Conservation (phyloP, 495 filamentous ascomycete species). For the Diplogelasinospora grovesii region DNA sequence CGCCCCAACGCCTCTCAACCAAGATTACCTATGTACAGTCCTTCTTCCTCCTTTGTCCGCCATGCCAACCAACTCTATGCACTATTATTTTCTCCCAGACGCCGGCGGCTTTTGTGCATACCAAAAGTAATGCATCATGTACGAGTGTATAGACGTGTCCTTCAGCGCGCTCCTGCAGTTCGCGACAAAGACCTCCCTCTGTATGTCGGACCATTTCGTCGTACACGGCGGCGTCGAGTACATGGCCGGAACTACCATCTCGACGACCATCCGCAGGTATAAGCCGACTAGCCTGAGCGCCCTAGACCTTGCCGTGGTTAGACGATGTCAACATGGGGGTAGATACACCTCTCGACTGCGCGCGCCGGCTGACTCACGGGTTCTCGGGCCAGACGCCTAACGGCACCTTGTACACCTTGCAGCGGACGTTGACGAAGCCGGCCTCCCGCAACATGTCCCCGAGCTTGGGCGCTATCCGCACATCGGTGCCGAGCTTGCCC, state of each 20-base stretch:
- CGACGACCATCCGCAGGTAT: slow-evolving; percentile 29
- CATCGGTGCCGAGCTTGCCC: slow-evolving; percentile 28
- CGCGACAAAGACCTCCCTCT: slow-evolving; percentile 49
- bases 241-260: slow-evolving; percentile 42
- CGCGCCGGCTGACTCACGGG: slow-evolving; percentile 17
- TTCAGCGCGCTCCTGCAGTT: slow-evolving; percentile 47
- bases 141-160: slow-evolving; percentile 45
- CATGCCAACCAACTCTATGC: too few relatives aligned
- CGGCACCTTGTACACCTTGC: slow-evolving; percentile 46
- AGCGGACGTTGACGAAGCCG: slow-evolving; percentile 53
- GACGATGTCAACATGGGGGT: not conserved
- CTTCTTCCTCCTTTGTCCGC: too few relatives aligned
- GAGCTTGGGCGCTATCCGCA: slow-evolving; percentile 41
- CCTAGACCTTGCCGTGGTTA: not conserved
- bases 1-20: too few relatives aligned
- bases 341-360: too few relatives aligned
- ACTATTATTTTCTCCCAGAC: too few relatives aligned
- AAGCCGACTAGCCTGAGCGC: slow-evolving; percentile 25
- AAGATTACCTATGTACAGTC: too few relatives aligned
- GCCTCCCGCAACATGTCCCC: slow-evolving; percentile 42
- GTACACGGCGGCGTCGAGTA: slow-evolving; percentile 32
- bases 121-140: slow-evolving; percentile 24
- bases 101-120: slow-evolving; percentile 32
- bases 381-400: slow-evolving; percentile 49
- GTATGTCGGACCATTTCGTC: slow-evolving; percentile 18